Percentiles rank a stretch among this genome's conserved stretches.
Evolutionary conservation across 108 stramenopile genomes (phyloP).

Genomic region (Halocafeteria seosinensis): DNA sequence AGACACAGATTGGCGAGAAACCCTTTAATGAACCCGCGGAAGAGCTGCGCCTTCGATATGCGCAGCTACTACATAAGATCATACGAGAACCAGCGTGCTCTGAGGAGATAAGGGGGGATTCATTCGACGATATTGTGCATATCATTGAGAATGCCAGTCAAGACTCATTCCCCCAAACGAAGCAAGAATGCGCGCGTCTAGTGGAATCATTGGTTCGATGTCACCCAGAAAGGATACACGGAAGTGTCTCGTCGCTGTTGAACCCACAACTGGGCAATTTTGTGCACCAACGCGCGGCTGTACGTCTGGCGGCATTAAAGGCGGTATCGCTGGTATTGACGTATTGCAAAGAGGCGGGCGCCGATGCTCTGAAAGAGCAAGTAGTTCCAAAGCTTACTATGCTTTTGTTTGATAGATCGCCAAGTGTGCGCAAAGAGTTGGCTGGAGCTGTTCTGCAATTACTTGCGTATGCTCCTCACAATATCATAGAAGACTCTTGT

Average conservation of each 20-base stretch:
- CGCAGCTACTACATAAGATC: not conserved
- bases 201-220: not conserved
- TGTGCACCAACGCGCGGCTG: not conserved
- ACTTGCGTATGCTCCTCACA: not conserved
- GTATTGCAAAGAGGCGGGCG: not conserved
- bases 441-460: not conserved
- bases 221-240: not conserved
- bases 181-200: not conserved
- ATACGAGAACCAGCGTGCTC: not conserved
- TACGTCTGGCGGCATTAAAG: not conserved
- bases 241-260: not conserved
- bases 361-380: not conserved
- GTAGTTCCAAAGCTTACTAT: not conserved
- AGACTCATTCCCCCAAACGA: not conserved
- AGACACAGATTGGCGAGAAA: not conserved
- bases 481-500: too few relatives aligned
- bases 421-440: not conserved
- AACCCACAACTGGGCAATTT: not conserved
- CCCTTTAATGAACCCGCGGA: not conserved
- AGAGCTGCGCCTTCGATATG: not conserved
- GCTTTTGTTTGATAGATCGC: not conserved
- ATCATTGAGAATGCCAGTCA: not conserved
- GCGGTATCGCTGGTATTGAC: not conserved
- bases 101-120: not conserved
- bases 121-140: not conserved